Conservation (phyloP, 306 rosid genomes). For the Oemleria cerasiformis region DNA sequence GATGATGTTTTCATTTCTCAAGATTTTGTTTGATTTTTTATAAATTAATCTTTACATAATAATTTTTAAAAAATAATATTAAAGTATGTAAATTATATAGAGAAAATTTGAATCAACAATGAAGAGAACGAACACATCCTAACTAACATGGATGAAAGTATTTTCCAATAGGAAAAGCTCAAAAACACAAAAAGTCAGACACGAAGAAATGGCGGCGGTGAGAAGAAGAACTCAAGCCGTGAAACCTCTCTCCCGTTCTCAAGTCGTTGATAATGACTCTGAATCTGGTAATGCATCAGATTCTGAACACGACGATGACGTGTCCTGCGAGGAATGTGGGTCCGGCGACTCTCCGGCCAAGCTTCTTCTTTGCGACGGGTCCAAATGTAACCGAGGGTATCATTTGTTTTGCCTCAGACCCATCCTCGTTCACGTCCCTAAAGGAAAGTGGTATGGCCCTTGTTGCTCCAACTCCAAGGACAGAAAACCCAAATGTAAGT, state of each 20-base stretch:
- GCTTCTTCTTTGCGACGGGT: slow-evolving; percentile 78
- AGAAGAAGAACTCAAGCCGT: slow-evolving; percentile 60
- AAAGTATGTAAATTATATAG: no score
- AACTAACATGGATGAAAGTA: no score
- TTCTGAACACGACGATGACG: slow-evolving; percentile 19
- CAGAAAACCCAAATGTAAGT: slow-evolving; percentile 51
- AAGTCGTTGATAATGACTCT: not conserved
- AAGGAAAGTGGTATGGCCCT: slow-evolving; percentile 69
- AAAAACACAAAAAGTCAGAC: not conserved
- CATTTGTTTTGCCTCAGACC: slow-evolving; percentile 82
- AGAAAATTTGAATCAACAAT: no score
- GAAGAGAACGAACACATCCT: no score
- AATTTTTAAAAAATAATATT: no score
- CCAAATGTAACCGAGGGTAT: slow-evolving; percentile 64
- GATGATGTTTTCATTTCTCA: no score
- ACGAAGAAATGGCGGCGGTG: slow-evolving; percentile 17
- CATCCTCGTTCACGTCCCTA: slow-evolving; percentile 64
- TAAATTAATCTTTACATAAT: no score
- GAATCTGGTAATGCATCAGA: slow-evolving; percentile 2
- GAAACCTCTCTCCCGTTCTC: slow-evolving; percentile 28
- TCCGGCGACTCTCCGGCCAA: slow-evolving; percentile 58
- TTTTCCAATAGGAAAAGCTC: no score
- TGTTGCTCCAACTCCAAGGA: slow-evolving; percentile 50
- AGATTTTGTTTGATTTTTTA: no score
- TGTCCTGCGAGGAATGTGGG: slow-evolving; percentile 51